Evolutionary conservation across 2,329 filamentous ascomycete genomes (phyloP).

Genomic region (Metarhizium anisopliae): DNA sequence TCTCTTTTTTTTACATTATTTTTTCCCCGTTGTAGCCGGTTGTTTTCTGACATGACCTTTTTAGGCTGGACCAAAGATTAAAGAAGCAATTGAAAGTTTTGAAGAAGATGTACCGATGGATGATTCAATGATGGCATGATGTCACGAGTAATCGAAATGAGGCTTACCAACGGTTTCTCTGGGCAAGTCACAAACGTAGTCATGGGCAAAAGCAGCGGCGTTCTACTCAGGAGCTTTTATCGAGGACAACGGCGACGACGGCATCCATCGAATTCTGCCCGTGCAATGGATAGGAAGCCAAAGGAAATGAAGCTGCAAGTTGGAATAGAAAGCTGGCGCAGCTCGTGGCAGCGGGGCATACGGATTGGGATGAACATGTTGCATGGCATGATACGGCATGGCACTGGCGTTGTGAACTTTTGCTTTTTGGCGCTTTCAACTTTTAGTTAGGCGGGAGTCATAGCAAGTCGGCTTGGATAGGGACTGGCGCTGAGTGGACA

Average conservation of each 20-base stretch:
- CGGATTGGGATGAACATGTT: neutral
- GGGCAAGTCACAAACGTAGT: neutral
- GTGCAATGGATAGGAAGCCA: neutral
- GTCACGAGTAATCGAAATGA: conserved; percentile 17
- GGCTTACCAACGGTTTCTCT: neutral
- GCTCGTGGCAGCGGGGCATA: neutral
- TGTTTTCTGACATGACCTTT: neutral
- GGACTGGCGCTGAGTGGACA: neutral
- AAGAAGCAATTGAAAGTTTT: conserved; percentile 89
- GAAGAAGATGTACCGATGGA: conserved; percentile 70
- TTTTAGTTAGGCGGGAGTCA: neutral
- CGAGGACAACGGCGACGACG: neutral
- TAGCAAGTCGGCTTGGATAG: conserved; percentile 2
- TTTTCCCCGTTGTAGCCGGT: neutral
- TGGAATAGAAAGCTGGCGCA: neutral
- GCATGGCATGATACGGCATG: conserved; percentile 4
- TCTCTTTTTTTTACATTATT: neutral
- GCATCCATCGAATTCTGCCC: neutral
- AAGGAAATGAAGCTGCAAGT: neutral
- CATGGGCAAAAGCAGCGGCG: neutral
- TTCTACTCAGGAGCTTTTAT: neutral
- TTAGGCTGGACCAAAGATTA: conserved; percentile 86
- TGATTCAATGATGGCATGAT: conserved; percentile 53
- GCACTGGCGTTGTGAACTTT: conserved; percentile 3
- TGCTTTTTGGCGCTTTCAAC: neutral